Percentiles rank a stretch among this genome's conserved stretches.
phyloP scores from a whole-genome alignment of 2,329 filamentous ascomycete genomes.

The Colletotrichum shisoi region DNA sequence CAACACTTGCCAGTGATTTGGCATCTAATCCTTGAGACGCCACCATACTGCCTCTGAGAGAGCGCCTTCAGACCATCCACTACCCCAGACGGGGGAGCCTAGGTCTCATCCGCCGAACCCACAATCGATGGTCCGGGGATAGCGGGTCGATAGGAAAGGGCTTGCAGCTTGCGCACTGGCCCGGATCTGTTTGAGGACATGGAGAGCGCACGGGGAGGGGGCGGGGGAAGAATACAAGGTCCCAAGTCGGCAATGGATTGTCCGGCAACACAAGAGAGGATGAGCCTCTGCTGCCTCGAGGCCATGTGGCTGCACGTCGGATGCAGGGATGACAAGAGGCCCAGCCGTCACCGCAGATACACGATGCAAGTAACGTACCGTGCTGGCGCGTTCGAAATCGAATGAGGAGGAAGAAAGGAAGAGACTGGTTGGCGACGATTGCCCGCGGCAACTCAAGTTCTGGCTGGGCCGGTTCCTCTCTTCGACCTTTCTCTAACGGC shows the following conservation, averaged over 20 bases:
- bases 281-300: background rate
- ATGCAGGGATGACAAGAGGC: constrained; percentile 12
- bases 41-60: background rate
- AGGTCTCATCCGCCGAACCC: background rate
- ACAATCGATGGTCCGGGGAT: constrained; percentile 21
- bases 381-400: constrained; percentile 7
- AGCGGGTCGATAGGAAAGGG: constrained; percentile 11
- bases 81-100: constrained; percentile 24
- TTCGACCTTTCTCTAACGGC: background rate
- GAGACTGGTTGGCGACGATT: constrained; percentile 12
- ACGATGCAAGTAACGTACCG: constrained; percentile 3
- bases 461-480: constrained; percentile 10
- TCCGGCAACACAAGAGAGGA: background rate
- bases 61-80: background rate
- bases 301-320: constrained; percentile 10
- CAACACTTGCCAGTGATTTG: background rate
- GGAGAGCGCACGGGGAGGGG: background rate
- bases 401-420: constrained; percentile 7
- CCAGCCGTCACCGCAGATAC: constrained; percentile 20
- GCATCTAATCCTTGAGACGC: background rate
- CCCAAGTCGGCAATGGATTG: constrained; percentile 7
- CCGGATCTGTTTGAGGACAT: background rate
- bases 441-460: constrained; percentile 2
- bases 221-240: background rate
- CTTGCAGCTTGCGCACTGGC: constrained; percentile 10